Base-by-base conservation (phyloP, 2,329 filamentous ascomycete genomes). In the Tolypocladium guangdongense region DNA sequence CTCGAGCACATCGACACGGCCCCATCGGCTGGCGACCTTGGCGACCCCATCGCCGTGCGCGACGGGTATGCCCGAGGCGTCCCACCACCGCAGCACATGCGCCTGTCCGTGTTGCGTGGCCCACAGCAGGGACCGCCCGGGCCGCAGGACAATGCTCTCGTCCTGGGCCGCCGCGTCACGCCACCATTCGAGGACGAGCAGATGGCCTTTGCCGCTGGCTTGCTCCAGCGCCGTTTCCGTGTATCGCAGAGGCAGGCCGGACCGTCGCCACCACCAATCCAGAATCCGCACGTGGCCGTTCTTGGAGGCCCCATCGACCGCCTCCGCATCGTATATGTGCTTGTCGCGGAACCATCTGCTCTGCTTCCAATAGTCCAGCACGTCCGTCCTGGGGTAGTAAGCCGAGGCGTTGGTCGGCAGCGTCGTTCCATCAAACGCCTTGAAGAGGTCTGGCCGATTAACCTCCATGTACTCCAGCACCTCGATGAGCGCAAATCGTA, bases 131-230 rank as follows among this genome's bases (percentile, higher is more conserved):
- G 88, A 87, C 62, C 93, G 90, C 43, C 91, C 91, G 0, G 91
- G 87, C 60, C 91, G 90, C 16, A 95, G 76, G 7, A 77, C 72
- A 50, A 83, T 72, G 1, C 70, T 70, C 45, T 84, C 77, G 62
- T 84, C 78, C 52, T 80, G 77, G 16, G 75, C 71, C 14, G 80
- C 81, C 0, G 85, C 83, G 55, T 86, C 80, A 60, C 88, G 88
- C 92, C 92, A 97, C 92, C 92, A 97, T 62, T 95, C 86, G 1
- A 97, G 78, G 1, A 96, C 90, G 7, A 83, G 74, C n/a, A 96
- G 77, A 59, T 93, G 87, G 8, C 91, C 90, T 63, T 89, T 86
- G 4, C 84, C 84, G 55, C 87, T 92, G 33, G 92, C 91, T 63
- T 91, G 87, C 68, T 96, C 92, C 20, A 97, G 79, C 0, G 92